Base-by-base conservation (phyloP, 2,329 filamentous ascomycete species). In the Claviceps arundinis region DNA sequence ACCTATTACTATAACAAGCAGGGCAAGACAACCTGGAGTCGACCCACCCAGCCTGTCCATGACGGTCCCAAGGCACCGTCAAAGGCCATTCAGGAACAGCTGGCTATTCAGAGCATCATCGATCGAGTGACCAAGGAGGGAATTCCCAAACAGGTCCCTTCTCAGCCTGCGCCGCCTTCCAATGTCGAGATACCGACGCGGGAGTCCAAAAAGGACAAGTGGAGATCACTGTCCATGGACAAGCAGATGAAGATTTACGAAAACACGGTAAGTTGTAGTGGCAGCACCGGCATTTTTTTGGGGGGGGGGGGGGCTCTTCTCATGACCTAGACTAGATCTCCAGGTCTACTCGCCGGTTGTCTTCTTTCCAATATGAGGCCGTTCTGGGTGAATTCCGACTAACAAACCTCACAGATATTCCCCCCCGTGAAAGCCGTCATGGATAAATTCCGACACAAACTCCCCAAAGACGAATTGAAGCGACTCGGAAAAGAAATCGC, bases 191-290 rank as follows among this genome's bases (percentile, higher is more conserved):
- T 77, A 1, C 74, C 76, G 5, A 68, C 72, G 4, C 74, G 75
- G 46, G 78, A 84, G 65, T 74, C 74, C 5, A 83, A 79, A 59
- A 75, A 76, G 60, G 84, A 88, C 47, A 87, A 84, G 64, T 89
- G 86, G 86, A 77, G 80, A 52, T 77, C 75, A 54, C 65, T 84
- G 37, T 74, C 84, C 1, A 65, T 82, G 58, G 90, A 96, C 58
- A 96, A 96, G 69, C 88, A 93, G 68, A 94, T 89, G 79, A 95
- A 89, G 71, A 76, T 95, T 2, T 97, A 96, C 61, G 90, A 96
- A 67, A 90, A 90, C 63, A 95, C 89, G 50, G 89, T 94, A 75
- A 66, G 87, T 40, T 26, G n/a, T 17, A 43, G 6, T 30, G 11
- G 17, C 7, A 48, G 19, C 1, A 4, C 24, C 16, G 11, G 4